phyloP scores from a whole-genome alignment of 805 yeast genomes.

The Scheffersomyces stipitis region DNA sequence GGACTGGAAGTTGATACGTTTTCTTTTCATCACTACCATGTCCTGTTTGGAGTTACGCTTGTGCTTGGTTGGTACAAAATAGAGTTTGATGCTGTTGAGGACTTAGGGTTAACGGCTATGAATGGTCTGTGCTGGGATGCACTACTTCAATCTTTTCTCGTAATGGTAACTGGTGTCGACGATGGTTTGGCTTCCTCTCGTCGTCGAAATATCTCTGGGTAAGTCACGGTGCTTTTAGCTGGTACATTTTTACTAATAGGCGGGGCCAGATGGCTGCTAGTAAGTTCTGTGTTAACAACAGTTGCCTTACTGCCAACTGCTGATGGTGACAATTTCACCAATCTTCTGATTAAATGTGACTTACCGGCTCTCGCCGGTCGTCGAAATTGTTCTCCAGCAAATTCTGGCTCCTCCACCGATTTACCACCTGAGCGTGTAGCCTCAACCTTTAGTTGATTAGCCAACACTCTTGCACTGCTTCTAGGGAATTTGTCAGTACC shows the following conservation, averaged over 20 bases:
- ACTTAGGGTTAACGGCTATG: too few relatives aligned
- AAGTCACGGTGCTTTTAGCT: neutral
- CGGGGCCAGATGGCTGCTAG: neutral
- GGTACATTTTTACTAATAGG: neutral
- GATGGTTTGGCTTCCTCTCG: slow-evolving; percentile 7
- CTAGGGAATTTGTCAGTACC: too few relatives aligned
- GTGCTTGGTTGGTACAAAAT: neutral
- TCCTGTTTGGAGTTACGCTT: neutral
- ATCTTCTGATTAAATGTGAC: neutral
- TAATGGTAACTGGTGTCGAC: slow-evolving; percentile 5
- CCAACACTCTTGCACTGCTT: neutral
- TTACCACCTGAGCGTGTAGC: neutral
- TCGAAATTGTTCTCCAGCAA: neutral
- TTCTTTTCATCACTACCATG: neutral
- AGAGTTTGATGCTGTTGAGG: neutral
- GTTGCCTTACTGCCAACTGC: too few relatives aligned
- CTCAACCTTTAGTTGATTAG: slow-evolving; percentile 7
- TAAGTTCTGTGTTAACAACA: too few relatives aligned
- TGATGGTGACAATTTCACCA: too few relatives aligned
- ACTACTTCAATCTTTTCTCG: neutral
- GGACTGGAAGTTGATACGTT: neutral
- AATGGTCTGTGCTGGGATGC: slow-evolving; percentile 1
- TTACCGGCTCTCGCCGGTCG: too few relatives aligned
- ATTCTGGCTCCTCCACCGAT: neutral
- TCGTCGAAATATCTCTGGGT: slow-evolving; percentile 1